Evolutionary conservation across 2,329 filamentous ascomycete species (phyloP), one percentile per base, ranked within the genome.

Genomic region (Xylariaceae sp.): DNA sequence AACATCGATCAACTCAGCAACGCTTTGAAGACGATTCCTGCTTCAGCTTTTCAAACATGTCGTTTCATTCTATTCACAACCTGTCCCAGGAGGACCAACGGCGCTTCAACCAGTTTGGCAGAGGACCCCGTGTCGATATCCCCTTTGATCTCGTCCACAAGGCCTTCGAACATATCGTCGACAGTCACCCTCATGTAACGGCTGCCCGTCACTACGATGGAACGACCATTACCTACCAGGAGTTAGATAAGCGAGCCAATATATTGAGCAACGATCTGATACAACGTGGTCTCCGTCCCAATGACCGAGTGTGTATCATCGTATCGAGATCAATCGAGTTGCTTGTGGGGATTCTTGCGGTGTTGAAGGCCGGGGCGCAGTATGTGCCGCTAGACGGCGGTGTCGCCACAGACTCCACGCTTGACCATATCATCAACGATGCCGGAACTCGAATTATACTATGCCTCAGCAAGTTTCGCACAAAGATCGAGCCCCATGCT

Each of bases 321-420:
- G 76, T 77, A 53, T 77, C 76, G 54, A 73, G 80, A 13, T 76
- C 79, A 37, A 67, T 80, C 45, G 78, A 80, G 58, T 81, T 84
- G 78, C 68, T 83, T 6, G 72, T 81, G 47, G 80, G 76, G 18
- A 81, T 83, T 46, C 70, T 80, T 51, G 80, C 79, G 2, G 71
- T 83, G 16, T 68, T 84, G 32, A 80, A 79, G 52, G 76, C 76
- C 45, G 80, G 80, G 18, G 80, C 76, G 13, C 80, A 84, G 58
- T 84, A 84, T 61, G 73, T 83, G 5, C 81, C 81, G 2, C 71
- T 84, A 2, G 81, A 85, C 56, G 80, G 80, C 34, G 76, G 77
- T 5, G 72, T 80, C 30, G 75, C 78, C 9, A 71, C 78, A 0
- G 75, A 78, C 47, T 68, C 71, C 16, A 75, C 75, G 2, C 70